These are phyloP conservation scores for Gracilaria gracilis DNA, from an alignment of 23 red algal species.

Conservation along the genomic window DNA sequence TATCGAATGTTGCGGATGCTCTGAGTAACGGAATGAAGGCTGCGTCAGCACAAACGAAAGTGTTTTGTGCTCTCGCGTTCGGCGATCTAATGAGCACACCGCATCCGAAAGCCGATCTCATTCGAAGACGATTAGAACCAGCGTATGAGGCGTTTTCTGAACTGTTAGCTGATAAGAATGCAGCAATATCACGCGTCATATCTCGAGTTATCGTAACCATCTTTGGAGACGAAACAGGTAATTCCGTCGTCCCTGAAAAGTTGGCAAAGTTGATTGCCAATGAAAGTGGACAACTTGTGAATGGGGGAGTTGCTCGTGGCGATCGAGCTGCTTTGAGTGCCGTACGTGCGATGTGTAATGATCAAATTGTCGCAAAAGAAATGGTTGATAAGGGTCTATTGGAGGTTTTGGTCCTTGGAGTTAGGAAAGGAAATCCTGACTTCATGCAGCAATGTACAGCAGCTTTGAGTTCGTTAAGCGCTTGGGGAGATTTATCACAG, in stretches of 20 bases:
- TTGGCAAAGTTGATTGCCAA: conserved; percentile 44
- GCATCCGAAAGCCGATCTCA: conserved; percentile 66
- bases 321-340: conserved; percentile 47
- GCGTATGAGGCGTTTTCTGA: conserved; percentile 59
- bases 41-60: conserved; percentile 30
- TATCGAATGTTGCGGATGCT: conserved; percentile 46
- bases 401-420: conserved; percentile 40
- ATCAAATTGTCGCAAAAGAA: conserved; percentile 32
- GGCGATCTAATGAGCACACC: conserved; percentile 65
- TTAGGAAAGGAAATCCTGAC: conserved; percentile 51
- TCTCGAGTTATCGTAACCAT: conserved; percentile 32
- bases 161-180: conserved; percentile 41
- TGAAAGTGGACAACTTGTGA: conserved; percentile 45
- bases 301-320: conserved; percentile 24
- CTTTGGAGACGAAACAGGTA: conserved; percentile 27
- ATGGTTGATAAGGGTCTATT: conserved; percentile 68
- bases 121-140: conserved; percentile 50
- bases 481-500: background rate
- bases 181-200: conserved; percentile 22
- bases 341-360: conserved; percentile 65
- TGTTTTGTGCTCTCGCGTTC: conserved; percentile 56
- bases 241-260: background rate
- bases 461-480: conserved; percentile 20
- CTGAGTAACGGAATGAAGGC: conserved; percentile 40
- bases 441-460: conserved; percentile 51